Base-by-base conservation (phyloP, 140 eudicot species). In the Anethum foeniculum region DNA sequence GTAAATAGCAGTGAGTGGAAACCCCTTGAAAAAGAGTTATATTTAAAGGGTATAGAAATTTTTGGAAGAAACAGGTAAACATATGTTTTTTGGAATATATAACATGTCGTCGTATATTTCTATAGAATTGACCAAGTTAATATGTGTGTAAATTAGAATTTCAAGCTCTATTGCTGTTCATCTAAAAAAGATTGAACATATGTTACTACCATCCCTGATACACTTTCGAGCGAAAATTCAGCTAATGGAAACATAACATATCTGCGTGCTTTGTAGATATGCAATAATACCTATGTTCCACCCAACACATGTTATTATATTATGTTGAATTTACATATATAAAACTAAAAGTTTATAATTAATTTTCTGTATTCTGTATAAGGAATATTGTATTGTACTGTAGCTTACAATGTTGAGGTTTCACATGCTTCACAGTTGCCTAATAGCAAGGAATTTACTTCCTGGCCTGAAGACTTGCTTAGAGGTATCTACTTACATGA, bases 31-130 rank as follows among this genome's bases (percentile, higher is more conserved):
- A 91, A 91, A 87, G 99, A 95, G 54, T 86, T 95, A 67, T 91
- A 87, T 85, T 73, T 83, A 78, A 95, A 95, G 87, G 99, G 99
- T 75, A 65, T 95, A 82, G 97, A 95, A 84, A 93, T 95, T 41
- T 95, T 90, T 88, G 99, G 99, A 82, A 92, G 90, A 91, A 95
- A 92, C 85, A 95, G 99, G 99, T 92, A 86, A 16, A 28, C 4
- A 6, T 47, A 78, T 60, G 1, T 27, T 10, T 10, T 12, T 54
- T 25, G 11, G 30, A 62, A 62, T 27, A 62, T 25, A 58, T 58
- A 19, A 58, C 23, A 11, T 25, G 71, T 27, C 14, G 5, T 16
- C 25, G 36, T 62, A 11, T 62, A 9, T 25, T 25, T 62, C 71
- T 62, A 12, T 62, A 25, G 71, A 25, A 27, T 62, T 60, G 13